These are phyloP conservation scores for Saturnispora ahearnii DNA, from an alignment of 805 yeast genomes.

Conservation along the genomic window DNA sequence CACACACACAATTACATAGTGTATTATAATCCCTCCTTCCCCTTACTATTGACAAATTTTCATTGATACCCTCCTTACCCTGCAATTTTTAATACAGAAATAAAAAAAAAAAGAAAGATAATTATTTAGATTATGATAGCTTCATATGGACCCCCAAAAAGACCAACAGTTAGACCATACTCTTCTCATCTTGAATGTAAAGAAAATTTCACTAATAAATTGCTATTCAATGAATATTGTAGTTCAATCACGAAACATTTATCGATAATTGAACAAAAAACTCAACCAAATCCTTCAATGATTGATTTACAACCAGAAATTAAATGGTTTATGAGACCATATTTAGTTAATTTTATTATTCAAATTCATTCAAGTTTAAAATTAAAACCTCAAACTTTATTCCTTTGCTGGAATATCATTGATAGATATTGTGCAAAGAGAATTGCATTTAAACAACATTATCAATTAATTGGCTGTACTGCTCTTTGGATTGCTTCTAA, in stretches of 20 bases:
- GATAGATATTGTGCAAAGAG: constrained; percentile 89
- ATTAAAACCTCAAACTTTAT: constrained; percentile 60
- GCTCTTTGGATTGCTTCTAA: constrained; percentile 92
- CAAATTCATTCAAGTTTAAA: constrained; percentile 53
- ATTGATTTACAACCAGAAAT: constrained; percentile 86
- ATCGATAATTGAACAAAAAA: constrained; percentile 32
- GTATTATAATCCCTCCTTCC: no score
- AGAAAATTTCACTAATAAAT: constrained; percentile 38
- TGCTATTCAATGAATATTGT: constrained; percentile 35
- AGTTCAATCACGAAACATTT: constrained; percentile 31
- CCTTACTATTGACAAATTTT: no score
- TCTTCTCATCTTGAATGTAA: constrained; percentile 37
- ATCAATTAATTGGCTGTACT: constrained; percentile 84
- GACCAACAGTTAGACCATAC: constrained; percentile 26
- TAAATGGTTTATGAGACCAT: constrained; percentile 60
- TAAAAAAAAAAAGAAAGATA: no score
- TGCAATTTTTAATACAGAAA: background rate
- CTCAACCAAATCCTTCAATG: constrained; percentile 38
- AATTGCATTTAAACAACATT: constrained; percentile 75
- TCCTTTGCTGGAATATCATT: constrained; percentile 61
- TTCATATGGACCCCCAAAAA: constrained; percentile 30
- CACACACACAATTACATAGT: no score
- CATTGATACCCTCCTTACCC: no score
- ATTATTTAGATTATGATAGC: background rate
- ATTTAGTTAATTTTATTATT: constrained; percentile 69